Percentiles rank a stretch among this genome's conserved stretches.
Evolutionary conservation across 2,329 filamentous ascomycete species (phyloP).

Genomic region (Tolypocladium inflatum): DNA sequence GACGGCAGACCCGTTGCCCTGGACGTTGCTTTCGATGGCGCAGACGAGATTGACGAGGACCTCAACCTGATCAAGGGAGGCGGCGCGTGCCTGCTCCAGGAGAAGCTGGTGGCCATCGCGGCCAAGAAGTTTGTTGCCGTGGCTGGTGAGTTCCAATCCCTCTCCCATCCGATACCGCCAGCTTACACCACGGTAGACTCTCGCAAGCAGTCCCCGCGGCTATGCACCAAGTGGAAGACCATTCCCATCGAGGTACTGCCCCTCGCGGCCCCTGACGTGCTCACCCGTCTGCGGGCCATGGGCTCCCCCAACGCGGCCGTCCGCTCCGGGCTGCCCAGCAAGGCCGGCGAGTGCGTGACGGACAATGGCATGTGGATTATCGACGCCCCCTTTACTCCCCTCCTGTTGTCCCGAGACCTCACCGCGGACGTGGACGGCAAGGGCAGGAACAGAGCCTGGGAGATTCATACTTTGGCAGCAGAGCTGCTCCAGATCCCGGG

Average conservation of each 20-base stretch:
- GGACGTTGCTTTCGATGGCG: slow-evolving; percentile 91
- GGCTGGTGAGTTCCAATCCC: slow-evolving; percentile 46
- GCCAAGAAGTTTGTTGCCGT: slow-evolving; percentile 83
- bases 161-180: background rate
- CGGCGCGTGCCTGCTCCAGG: slow-evolving; percentile 94
- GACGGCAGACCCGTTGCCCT: slow-evolving; percentile 40
- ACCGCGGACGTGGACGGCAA: slow-evolving; percentile 38
- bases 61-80: slow-evolving; percentile 97
- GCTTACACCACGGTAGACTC: slow-evolving; percentile 50
- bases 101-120: slow-evolving; percentile 85
- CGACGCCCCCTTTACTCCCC: slow-evolving; percentile 75
- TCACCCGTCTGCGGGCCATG: slow-evolving; percentile 60
- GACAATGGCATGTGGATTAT: slow-evolving; percentile 66
- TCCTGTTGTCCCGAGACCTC: slow-evolving; percentile 53
- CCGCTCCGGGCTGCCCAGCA: slow-evolving; percentile 62
- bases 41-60: slow-evolving; percentile 91
- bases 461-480: slow-evolving; percentile 64
- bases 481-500: slow-evolving; percentile 75
- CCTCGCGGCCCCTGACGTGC: slow-evolving; percentile 68
- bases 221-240: slow-evolving; percentile 68
- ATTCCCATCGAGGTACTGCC: slow-evolving; percentile 94
- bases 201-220: slow-evolving; percentile 71
- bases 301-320: slow-evolving; percentile 64
- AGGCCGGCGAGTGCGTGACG: slow-evolving; percentile 66
- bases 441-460: slow-evolving; percentile 57